A percentile compares a stretch with the other conserved stretches of the same genome.
These are phyloP conservation scores for Cinchona pubescens DNA, from an alignment of 257 asterid species.

Conservation along the genomic window DNA sequence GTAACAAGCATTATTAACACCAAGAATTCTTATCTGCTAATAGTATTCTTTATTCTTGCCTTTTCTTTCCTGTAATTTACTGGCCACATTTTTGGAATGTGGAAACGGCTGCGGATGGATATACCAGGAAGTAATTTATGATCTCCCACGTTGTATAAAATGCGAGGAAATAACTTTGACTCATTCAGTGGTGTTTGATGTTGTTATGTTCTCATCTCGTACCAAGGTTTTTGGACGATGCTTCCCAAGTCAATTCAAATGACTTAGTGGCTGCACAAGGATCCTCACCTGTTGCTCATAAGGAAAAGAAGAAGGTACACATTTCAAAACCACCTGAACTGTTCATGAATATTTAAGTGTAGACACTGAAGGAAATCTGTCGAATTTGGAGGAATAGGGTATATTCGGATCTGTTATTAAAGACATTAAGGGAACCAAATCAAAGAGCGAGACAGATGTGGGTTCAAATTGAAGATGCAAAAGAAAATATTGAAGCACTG, in stretches of 20 bases:
- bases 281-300: slow-evolving; percentile 38
- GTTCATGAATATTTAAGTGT: neutral
- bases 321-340: neutral
- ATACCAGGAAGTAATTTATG: neutral
- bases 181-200: neutral
- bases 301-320: slow-evolving; percentile 85
- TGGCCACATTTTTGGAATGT: neutral
- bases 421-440: slow-evolving; percentile 58
- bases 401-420: slow-evolving; percentile 66
- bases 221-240: slow-evolving; percentile 54
- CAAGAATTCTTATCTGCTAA: neutral
- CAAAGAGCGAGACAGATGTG: slow-evolving; percentile 40
- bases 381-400: slow-evolving; percentile 45
- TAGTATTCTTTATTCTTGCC: neutral
- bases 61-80: neutral
- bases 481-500: slow-evolving; percentile 53
- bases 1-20: slow-evolving; percentile 29
- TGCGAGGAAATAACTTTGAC: neutral
- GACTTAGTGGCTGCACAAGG: slow-evolving; percentile 51
- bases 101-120: neutral
- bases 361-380: neutral
- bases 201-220: slow-evolving; percentile 15
- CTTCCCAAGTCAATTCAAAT: slow-evolving; percentile 51
- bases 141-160: neutral
- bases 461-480: slow-evolving; percentile 53